A percentile compares a stretch with the other conserved stretches of the same genome.
Evolutionary conservation across 2,329 filamentous ascomycete genomes (phyloP).

Genomic region (Sclerotinia subarctica): DNA sequence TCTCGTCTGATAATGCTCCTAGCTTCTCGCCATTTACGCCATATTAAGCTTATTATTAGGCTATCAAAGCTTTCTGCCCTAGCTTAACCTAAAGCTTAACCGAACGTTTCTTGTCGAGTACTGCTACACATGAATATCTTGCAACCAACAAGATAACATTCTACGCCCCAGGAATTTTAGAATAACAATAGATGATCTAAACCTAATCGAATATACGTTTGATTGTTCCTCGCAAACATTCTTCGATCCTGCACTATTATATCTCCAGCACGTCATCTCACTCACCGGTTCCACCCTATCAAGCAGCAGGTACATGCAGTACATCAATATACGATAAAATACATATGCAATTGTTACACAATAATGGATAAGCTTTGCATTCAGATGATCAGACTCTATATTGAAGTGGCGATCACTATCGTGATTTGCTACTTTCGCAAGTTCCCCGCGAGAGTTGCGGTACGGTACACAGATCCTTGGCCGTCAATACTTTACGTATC

Average conservation of each 20-base stretch:
- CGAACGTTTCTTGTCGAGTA: slow-evolving; percentile 6
- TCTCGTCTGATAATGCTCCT: background rate
- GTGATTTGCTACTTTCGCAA: background rate
- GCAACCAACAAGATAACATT: background rate
- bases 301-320: slow-evolving; percentile 1
- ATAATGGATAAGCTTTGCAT: background rate
- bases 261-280: slow-evolving; percentile 16
- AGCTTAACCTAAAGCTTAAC: background rate
- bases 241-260: background rate
- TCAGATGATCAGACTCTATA: background rate
- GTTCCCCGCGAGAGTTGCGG: background rate
- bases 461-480: background rate
- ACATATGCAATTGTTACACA: background rate
- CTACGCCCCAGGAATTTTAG: background rate
- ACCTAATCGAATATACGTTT: background rate
- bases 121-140: background rate
- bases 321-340: slow-evolving; percentile 15
- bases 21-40: slow-evolving; percentile 2
- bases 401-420: background rate
- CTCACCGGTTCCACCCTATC: background rate
- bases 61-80: background rate
- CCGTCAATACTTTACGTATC: slow-evolving; percentile 12
- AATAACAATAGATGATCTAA: background rate
- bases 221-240: background rate
- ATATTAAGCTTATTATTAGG: slow-evolving; percentile 13